These are phyloP conservation scores for Xylariaceae sp. DNA, from an alignment of 2,329 filamentous ascomycete species.

Conservation along the genomic window DNA sequence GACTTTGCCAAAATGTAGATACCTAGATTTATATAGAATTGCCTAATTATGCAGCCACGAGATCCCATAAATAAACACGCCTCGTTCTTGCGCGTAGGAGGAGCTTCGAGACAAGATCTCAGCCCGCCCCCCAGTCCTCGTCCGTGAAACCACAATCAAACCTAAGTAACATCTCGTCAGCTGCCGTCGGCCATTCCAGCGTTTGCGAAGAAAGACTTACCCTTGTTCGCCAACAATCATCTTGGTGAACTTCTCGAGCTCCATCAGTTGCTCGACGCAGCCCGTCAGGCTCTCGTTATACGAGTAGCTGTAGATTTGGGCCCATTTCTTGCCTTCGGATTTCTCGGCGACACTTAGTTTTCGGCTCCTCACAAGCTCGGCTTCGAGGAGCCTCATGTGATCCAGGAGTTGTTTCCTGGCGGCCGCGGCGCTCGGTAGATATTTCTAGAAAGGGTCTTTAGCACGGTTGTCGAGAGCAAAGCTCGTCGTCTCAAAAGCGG, in stretches of 20 bases:
- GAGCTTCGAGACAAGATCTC: neutral
- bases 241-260: constrained; percentile 59
- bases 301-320: constrained; percentile 59
- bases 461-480: neutral
- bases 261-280: constrained; percentile 57
- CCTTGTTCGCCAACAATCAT: constrained; percentile 59
- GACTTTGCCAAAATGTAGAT: no score
- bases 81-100: no score
- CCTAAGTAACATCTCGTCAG: no score
- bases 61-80: no score
- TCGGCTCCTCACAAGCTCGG: constrained; percentile 36
- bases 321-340: constrained; percentile 51
- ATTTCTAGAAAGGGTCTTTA: constrained; percentile 41
- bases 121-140: constrained; percentile 7
- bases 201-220: no score
- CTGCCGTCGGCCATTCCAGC: no score
- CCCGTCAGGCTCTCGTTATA: constrained; percentile 57
- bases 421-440: constrained; percentile 58
- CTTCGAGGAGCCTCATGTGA: constrained; percentile 52
- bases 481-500: neutral
- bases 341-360: constrained; percentile 30
- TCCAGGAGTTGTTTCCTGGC: constrained; percentile 56
- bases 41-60: no score
- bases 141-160: constrained; percentile 38
- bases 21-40: no score